phyloP scores from a whole-genome alignment of 805 yeast genomes.

The Lipomyces sp. region DNA sequence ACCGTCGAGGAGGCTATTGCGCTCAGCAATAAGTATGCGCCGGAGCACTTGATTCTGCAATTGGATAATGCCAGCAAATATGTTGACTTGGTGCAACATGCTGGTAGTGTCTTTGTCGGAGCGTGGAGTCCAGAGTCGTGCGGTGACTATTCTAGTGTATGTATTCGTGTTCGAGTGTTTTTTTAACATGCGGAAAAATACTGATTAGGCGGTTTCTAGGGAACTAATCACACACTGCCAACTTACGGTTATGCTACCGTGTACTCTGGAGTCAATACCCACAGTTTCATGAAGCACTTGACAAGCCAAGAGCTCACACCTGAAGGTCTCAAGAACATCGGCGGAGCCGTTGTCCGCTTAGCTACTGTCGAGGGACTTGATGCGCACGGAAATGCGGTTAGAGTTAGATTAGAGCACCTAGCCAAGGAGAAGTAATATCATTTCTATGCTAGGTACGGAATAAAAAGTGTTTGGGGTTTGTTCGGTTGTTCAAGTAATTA shows the following conservation, averaged over 20 bases:
- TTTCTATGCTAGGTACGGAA: no score
- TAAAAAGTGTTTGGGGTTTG: no score
- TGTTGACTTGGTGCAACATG: conserved; percentile 80
- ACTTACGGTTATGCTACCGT: conserved; percentile 98
- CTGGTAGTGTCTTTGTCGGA: conserved; percentile 97
- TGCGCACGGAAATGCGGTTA: conserved; percentile 96
- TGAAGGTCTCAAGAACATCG: conserved; percentile 83
- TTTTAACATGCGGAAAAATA: no score
- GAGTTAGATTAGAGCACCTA: conserved; percentile 85
- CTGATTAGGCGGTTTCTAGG: conserved; percentile 53
- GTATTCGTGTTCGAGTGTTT: not conserved
- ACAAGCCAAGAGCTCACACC: conserved; percentile 90
- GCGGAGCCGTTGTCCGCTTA: conserved; percentile 93
- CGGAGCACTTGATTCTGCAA: conserved; percentile 95
- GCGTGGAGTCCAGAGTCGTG: conserved; percentile 96
- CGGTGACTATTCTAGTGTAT: conserved; percentile 81
- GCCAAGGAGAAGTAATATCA: conserved; percentile 46
- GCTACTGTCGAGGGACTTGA: conserved; percentile 97
- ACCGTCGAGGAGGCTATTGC: conserved; percentile 78
- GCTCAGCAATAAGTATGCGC: conserved; percentile 92
- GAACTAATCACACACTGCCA: conserved; percentile 98
- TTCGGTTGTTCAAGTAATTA: not conserved
- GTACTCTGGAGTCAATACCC: conserved; percentile 96
- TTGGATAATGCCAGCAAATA: conserved; percentile 74
- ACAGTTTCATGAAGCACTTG: conserved; percentile 92